Percentiles rank a stretch among this genome's conserved stretches.
Evolutionary conservation across 768 basidiomycete genomes (phyloP).

Genomic region (Tulasnella sp.): DNA sequence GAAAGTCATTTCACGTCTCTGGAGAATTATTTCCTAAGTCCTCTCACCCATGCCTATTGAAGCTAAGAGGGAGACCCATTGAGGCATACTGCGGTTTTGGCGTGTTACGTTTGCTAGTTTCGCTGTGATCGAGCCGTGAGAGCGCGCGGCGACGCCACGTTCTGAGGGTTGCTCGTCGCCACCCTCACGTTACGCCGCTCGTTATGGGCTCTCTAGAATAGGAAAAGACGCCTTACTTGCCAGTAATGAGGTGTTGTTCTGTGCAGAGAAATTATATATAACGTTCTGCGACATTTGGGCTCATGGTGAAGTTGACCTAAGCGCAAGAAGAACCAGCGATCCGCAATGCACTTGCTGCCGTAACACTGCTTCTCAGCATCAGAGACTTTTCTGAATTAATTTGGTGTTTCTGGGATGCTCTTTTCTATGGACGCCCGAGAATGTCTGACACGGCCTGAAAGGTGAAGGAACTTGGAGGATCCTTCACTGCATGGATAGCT

Average conservation of each 20-base stretch:
- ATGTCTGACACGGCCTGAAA: too few species aligned
- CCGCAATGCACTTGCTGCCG: too few species aligned
- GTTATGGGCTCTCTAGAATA: background rate
- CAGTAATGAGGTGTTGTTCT: background rate
- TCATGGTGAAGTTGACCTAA: too few species aligned
- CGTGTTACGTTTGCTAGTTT: background rate
- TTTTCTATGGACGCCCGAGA: too few species aligned
- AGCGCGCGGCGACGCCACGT: background rate
- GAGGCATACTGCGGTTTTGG: conserved; percentile 3
- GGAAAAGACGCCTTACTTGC: background rate
- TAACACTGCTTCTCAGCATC: too few species aligned
- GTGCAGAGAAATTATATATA: too few species aligned
- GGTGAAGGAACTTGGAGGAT: too few species aligned
- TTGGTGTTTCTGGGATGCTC: too few species aligned
- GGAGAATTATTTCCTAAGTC: background rate
- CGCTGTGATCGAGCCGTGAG: conserved; percentile 5
- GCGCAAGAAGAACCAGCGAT: too few species aligned
- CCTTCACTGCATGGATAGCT: too few species aligned
- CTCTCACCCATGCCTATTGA: conserved; percentile 75
- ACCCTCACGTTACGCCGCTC: background rate
- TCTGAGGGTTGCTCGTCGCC: background rate
- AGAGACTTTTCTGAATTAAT: too few species aligned
- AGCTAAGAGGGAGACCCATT: conserved; percentile 64
- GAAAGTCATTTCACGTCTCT: background rate
- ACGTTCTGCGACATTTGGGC: too few species aligned